These are phyloP conservation scores for Histomonas meleagridis DNA, from an alignment of 208 protist genomes.

Conservation along the genomic window DNA sequence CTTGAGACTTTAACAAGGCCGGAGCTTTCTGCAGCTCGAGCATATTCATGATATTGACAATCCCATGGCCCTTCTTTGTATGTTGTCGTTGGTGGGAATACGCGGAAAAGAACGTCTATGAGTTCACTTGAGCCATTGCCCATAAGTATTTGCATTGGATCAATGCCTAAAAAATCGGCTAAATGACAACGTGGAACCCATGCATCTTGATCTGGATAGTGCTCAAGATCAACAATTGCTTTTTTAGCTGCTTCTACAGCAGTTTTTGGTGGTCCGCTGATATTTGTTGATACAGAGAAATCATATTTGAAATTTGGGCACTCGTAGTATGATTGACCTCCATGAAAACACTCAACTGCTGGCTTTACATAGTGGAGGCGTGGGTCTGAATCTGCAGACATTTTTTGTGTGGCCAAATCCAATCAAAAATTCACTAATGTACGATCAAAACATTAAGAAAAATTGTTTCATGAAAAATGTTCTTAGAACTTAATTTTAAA, in stretches of 20 bases:
- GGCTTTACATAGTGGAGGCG: not conserved
- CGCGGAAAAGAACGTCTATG: not conserved
- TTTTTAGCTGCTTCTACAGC: not conserved
- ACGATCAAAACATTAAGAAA: too few species aligned
- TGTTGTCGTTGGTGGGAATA: not conserved
- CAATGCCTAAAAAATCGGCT: not conserved
- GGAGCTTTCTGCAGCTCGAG: not conserved
- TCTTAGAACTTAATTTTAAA: too few species aligned
- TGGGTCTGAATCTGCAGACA: too few species aligned
- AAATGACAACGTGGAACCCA: conserved; percentile 14
- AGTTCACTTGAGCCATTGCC: not conserved
- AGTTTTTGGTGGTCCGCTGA: not conserved
- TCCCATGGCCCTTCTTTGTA: not conserved
- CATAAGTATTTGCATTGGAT: not conserved
- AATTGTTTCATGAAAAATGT: too few species aligned
- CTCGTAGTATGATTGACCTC: not conserved
- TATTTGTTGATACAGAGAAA: conserved; percentile 23
- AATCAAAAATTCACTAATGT: too few species aligned
- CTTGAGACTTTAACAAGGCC: not conserved
- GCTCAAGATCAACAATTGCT: not conserved
- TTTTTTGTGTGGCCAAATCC: too few species aligned
- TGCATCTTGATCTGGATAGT: conserved; percentile 22
- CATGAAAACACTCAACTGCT: not conserved
- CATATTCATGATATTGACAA: not conserved
- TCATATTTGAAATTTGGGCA: conserved; percentile 21